phyloP scores from a whole-genome alignment of 176 grass and related monocot genomes.

The Triticum turgidum region DNA sequence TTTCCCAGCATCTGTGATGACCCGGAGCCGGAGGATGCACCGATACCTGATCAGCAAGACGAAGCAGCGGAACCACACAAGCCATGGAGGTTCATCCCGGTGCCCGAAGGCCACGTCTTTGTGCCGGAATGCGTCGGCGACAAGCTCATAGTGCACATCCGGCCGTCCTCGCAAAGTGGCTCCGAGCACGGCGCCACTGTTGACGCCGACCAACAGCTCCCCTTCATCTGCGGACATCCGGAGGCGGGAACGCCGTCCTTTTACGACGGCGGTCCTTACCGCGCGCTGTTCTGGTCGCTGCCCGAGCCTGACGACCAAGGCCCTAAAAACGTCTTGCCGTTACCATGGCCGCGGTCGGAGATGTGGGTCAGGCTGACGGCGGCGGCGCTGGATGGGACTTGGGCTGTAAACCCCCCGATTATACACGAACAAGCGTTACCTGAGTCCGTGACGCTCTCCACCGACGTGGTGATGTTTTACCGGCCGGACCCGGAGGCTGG shows the following conservation, averaged over 20 bases:
- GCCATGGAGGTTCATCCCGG: not conserved
- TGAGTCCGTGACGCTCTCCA: not conserved
- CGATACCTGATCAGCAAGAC: not conserved
- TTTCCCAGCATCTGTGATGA: not conserved
- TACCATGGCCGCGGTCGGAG: not conserved
- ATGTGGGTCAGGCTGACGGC: not conserved
- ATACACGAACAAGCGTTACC: not conserved
- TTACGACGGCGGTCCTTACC: not conserved
- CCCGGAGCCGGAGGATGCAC: not conserved
- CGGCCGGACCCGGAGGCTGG: not conserved
- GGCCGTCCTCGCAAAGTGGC: not conserved
- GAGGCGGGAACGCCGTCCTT: not conserved
- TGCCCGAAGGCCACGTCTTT: not conserved
- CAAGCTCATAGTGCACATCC: constrained; percentile 1
- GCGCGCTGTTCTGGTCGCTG: not conserved
- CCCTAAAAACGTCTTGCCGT: not conserved
- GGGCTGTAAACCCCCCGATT: not conserved
- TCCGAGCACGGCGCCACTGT: not conserved
- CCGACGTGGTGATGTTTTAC: not conserved
- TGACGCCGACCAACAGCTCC: not conserved
- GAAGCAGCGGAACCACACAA: not conserved
- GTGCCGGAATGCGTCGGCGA: not conserved
- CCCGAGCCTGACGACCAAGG: not conserved
- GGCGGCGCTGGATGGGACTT: not conserved
- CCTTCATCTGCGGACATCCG: not conserved